Percentiles rank a stretch among this genome's conserved stretches.
Conservation (phyloP, 2,329 filamentous ascomycete species). For the Plectosphaerella cucumerina region DNA sequence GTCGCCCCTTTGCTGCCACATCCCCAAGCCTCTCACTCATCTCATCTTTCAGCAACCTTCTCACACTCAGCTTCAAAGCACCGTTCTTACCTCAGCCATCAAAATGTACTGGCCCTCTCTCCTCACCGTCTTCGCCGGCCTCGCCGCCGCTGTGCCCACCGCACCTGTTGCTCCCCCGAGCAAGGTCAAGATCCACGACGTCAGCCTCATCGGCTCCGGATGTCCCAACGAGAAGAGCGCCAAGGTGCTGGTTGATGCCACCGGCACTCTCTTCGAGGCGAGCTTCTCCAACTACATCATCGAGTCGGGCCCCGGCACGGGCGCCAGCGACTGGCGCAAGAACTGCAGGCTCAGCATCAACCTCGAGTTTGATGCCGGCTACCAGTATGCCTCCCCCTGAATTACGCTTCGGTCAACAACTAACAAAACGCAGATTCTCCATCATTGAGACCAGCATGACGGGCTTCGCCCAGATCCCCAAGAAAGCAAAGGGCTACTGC, state of each 20-base stretch:
- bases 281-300: conserved; percentile 20
- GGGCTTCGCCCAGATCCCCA: conserved; percentile 20
- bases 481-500: conserved; percentile 15
- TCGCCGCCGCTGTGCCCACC: background rate
- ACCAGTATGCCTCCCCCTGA: conserved; percentile 13
- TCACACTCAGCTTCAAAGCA: background rate
- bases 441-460: conserved; percentile 19
- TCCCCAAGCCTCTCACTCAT: too few species aligned
- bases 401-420: background rate
- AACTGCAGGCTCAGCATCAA: conserved; percentile 22
- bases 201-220: conserved; percentile 19
- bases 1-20: too few species aligned
- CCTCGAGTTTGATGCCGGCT: conserved; percentile 18
- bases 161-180: background rate
- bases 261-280: conserved; percentile 18
- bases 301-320: conserved; percentile 16
- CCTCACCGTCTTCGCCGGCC: background rate
- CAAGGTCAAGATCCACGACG: conserved; percentile 13
- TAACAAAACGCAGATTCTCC: conserved; percentile 14
- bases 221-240: conserved; percentile 17
- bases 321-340: conserved; percentile 18
- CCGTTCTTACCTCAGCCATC: background rate
- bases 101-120: background rate
- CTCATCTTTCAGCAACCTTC: background rate
- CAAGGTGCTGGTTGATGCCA: conserved; percentile 18